Evolutionary conservation across 2,329 filamentous ascomycete genomes (phyloP).

Genomic region (Thielaviopsis populi): DNA sequence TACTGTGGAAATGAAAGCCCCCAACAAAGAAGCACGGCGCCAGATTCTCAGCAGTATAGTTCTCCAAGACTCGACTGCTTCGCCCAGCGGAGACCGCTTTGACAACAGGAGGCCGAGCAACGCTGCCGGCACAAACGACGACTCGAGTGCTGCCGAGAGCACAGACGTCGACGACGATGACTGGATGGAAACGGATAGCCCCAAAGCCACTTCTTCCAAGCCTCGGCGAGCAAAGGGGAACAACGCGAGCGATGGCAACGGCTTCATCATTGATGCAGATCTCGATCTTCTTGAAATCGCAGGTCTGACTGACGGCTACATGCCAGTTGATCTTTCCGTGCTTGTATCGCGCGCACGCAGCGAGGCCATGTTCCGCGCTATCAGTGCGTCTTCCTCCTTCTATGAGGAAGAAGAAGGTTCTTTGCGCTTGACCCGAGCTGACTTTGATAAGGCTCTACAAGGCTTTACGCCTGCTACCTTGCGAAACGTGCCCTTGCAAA

Average conservation of each 20-base stretch:
- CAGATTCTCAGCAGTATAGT: slow-evolving; percentile 72
- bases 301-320: slow-evolving; percentile 90
- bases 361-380: slow-evolving; percentile 77
- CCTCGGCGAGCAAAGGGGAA: slow-evolving; percentile 27
- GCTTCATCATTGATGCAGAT: slow-evolving; percentile 58
- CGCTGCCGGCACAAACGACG: slow-evolving; percentile 42
- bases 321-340: slow-evolving; percentile 83
- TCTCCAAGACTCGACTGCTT: slow-evolving; percentile 33
- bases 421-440: slow-evolving; percentile 52
- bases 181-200: slow-evolving; percentile 63
- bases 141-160: slow-evolving; percentile 26
- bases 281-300: slow-evolving; percentile 88
- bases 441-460: slow-evolving; percentile 73
- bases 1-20: slow-evolving; percentile 76
- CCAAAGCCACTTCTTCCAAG: slow-evolving; percentile 20
- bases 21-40: slow-evolving; percentile 77
- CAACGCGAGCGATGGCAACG: slow-evolving; percentile 29
- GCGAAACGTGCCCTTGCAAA: slow-evolving; percentile 85
- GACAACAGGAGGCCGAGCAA: slow-evolving; percentile 26
- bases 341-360: slow-evolving; percentile 78
- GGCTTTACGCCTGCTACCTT: slow-evolving; percentile 92
- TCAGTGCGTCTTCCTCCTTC: slow-evolving; percentile 34
- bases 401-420: slow-evolving; percentile 29
- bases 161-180: slow-evolving; percentile 36
- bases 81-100: neutral